Evolutionary conservation across 164 flowering plant species (phyloP), one percentile per base, ranked within the genome.

Genomic region (Magnolia officinalis): DNA sequence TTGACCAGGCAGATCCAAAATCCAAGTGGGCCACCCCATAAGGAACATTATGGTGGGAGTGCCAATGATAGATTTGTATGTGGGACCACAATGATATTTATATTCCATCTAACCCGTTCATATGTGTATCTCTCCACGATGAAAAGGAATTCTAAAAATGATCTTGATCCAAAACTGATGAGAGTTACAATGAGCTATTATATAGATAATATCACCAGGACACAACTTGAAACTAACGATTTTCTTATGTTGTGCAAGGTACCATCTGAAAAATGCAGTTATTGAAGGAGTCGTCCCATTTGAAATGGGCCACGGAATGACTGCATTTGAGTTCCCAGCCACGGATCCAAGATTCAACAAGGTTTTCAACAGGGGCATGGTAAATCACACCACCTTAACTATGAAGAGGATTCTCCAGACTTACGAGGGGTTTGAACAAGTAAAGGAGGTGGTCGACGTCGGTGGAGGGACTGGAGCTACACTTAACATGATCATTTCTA

Each of bases 381-480:
- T 24, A 13, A 66, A 66, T 24, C 69, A 66, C 69, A 21, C 69
- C 26, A 66, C 69, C 13, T 11, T 66, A 21, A 11, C 23, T 26
- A 21, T 66, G 69, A 66, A 24, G 69, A 66, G 21, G 69, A 66
- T 66, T 26, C 69, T 66, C 23, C 26, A 66, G 16, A 66, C 31
- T n/a, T 66, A 31, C 13, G 45, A 70, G 21, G 24, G 72, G 9
- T 73, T 73, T n/a, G 23, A 73, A 24, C 50, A 50, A 1, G 37
- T 73, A 8, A 6, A 73, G n/a, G 26, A 55, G 49, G 20, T 73
- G 20, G 75, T 73, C 18, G 75, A 73, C 8, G 67, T 73, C 9
- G 75, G 67, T 9, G 67, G 75, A 0, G 67, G 75, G 50, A 18
- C 37, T 24, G 68, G 75, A 59, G 67, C 75, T 19, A 63, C 67